Percentiles rank a stretch among this genome's conserved stretches.
Conservation (phyloP, 805 yeast species). For the Metschnikowia matae region DNA sequence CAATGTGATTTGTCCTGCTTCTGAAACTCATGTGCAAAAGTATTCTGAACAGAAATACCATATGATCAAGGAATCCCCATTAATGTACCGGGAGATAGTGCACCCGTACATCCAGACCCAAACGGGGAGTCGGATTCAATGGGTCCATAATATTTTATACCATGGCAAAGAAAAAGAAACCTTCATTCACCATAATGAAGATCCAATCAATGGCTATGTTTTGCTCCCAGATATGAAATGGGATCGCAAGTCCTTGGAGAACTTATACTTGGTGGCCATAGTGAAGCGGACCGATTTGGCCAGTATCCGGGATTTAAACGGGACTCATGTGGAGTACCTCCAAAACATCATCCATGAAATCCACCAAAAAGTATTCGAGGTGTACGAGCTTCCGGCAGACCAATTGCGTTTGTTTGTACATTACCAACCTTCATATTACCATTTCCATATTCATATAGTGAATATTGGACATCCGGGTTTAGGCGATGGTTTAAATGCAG, state of each 20-base stretch:
- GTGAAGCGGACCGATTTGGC: conserved; percentile 65
- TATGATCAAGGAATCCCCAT: conserved; percentile 76
- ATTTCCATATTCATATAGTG: conserved; percentile 89
- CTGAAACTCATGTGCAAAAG: conserved; percentile 77
- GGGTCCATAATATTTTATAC: conserved; percentile 84
- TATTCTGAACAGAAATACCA: conserved; percentile 58
- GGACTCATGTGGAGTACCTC: conserved; percentile 56
- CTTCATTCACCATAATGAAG: conserved; percentile 61
- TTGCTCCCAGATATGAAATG: conserved; percentile 95
- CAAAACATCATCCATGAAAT: conserved; percentile 44
- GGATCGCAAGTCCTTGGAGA: conserved; percentile 70
- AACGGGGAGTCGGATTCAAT: conserved; percentile 73
- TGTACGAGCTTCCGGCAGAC: conserved; percentile 44
- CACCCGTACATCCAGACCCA: conserved; percentile 72
- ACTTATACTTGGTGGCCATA: conserved; percentile 75
- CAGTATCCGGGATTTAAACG: conserved; percentile 70
- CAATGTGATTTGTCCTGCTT: conserved; percentile 84
- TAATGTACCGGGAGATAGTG: conserved; percentile 56
- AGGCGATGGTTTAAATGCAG: conserved; percentile 64
- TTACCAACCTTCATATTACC: conserved; percentile 95
- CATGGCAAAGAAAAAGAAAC: conserved; percentile 83
- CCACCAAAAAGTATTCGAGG: conserved; percentile 37
- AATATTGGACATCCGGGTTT: conserved; percentile 65
- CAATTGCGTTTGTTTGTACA: conserved; percentile 78
- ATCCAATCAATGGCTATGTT: conserved; percentile 58